Evolutionary conservation across 495 filamentous ascomycete species (phyloP).

Genomic region (Penicillium samsonianum): DNA sequence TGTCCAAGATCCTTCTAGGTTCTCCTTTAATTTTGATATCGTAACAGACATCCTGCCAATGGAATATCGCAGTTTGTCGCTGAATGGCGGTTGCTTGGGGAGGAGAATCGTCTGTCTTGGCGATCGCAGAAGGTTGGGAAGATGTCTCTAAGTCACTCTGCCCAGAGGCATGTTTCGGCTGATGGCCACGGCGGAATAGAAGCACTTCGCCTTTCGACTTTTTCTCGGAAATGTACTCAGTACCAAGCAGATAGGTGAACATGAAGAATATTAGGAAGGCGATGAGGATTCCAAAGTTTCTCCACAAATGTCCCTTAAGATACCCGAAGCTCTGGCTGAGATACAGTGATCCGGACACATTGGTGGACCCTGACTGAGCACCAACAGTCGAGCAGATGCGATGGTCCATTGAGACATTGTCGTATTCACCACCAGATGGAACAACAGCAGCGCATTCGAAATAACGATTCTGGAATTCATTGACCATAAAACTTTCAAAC

Average conservation of each 20-base stretch:
- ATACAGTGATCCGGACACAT: constrained; percentile 52
- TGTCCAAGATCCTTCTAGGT: neutral
- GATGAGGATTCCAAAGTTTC: constrained; percentile 63
- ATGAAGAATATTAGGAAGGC: constrained; percentile 61
- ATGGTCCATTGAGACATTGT: constrained; percentile 33
- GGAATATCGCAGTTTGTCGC: neutral
- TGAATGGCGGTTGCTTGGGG: constrained; percentile 46
- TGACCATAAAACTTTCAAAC: constrained; percentile 42
- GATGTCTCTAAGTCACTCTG: constrained; percentile 29
- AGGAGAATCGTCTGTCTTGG: constrained; percentile 48
- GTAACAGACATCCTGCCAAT: constrained; percentile 4
- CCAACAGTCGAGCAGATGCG: constrained; percentile 53
- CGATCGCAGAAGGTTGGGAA: constrained; percentile 30
- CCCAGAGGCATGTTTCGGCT: constrained; percentile 15
- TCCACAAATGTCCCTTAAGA: constrained; percentile 57
- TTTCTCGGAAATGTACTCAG: constrained; percentile 37
- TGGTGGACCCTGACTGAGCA: constrained; percentile 46
- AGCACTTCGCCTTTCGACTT: constrained; percentile 38
- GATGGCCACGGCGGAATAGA: constrained; percentile 40
- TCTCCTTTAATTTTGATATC: neutral
- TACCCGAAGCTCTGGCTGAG: constrained; percentile 55
- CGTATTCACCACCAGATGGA: constrained; percentile 34
- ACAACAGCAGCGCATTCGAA: constrained; percentile 44
- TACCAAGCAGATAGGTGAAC: constrained; percentile 37
- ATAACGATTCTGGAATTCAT: constrained; percentile 58